Evolutionary conservation across 352 stramenopile species (phyloP).

Genomic region (Phytopythium delawarense): DNA sequence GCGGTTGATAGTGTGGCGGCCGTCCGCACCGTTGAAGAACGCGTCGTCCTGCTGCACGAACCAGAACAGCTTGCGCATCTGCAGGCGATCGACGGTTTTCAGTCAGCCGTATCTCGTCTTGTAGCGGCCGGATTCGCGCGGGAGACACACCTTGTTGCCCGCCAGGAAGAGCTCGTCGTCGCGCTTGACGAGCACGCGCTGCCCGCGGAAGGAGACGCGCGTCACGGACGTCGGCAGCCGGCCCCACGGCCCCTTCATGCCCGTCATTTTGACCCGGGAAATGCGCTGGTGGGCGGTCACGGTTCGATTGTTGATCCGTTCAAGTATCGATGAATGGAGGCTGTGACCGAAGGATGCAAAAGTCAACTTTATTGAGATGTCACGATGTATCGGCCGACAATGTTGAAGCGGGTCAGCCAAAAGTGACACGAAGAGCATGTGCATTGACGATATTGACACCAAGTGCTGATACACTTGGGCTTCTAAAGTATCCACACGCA

Average conservation of each 20-base stretch:
- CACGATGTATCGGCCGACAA: no score
- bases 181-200: conserved; percentile 78
- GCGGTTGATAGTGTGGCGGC: not conserved
- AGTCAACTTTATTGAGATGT: no score
- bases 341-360: no score
- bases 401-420: no score
- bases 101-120: not conserved
- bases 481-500: no score
- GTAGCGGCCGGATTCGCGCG: not conserved
- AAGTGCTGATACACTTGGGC: no score
- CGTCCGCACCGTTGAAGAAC: conserved; percentile 44
- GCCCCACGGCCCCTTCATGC: not conserved
- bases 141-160: conserved; percentile 68
- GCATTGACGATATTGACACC: no score
- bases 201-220: conserved; percentile 56
- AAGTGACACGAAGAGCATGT: no score
- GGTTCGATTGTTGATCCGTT: not conserved
- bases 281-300: no score
- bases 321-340: no score
- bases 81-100: not conserved
- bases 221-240: conserved; percentile 44
- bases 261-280: not conserved
- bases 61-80: conserved; percentile 87
- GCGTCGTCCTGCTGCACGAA: conserved; percentile 56
- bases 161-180: conserved; percentile 80